phyloP scores from a whole-genome alignment of 2,329 filamentous ascomycete genomes.

The Fusarium tupiense region DNA sequence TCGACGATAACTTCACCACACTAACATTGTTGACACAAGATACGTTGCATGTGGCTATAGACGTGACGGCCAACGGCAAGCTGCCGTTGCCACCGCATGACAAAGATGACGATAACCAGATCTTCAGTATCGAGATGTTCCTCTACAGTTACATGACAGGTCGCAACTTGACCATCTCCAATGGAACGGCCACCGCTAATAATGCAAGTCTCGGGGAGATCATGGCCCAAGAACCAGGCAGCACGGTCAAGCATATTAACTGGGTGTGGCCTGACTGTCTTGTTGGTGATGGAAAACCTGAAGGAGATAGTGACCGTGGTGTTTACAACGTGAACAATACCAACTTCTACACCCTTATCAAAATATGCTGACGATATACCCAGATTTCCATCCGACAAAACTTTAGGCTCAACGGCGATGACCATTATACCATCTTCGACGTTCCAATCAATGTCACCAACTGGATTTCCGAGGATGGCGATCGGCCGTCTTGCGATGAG shows the following conservation, averaged over 20 bases:
- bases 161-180: conserved; percentile 75
- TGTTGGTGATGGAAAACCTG: conserved; percentile 65
- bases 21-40: conserved; percentile 47
- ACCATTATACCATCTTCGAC: conserved; percentile 77
- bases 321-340: conserved; percentile 67
- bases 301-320: conserved; percentile 60
- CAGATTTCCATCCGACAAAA: conserved; percentile 77
- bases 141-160: conserved; percentile 70
- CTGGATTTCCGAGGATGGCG: conserved; percentile 58
- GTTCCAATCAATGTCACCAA: conserved; percentile 76
- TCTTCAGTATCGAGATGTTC: conserved; percentile 74
- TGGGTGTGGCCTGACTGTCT: conserved; percentile 78
- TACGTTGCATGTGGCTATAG: conserved; percentile 70
- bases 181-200: conserved; percentile 63
- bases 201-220: conserved; percentile 65
- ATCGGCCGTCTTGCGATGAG: conserved; percentile 59
- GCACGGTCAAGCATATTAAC: conserved; percentile 78
- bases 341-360: background rate
- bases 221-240: conserved; percentile 69
- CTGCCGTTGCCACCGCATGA: conserved; percentile 67
- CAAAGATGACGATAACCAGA: conserved; percentile 62
- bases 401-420: conserved; percentile 70
- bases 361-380: background rate
- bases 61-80: conserved; percentile 72
- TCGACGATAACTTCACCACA: background rate